Percentiles rank a stretch among this genome's conserved stretches.
These are phyloP conservation scores for Monosporascus ibericus DNA, from an alignment of 2,329 filamentous ascomycete species.

Conservation along the genomic window DNA sequence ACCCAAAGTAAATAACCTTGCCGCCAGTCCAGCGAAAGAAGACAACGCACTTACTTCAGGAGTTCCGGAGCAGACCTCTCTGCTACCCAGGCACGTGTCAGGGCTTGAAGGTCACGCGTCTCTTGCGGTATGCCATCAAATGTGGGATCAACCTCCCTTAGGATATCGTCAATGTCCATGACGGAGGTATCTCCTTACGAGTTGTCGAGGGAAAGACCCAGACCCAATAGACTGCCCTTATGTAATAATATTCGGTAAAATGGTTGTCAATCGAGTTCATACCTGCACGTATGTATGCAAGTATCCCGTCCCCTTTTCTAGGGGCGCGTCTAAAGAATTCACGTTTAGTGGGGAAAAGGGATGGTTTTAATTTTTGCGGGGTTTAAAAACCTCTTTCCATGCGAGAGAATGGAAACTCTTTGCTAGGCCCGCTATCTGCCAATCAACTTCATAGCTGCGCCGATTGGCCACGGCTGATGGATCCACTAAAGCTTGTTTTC, in stretches of 20 bases:
- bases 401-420: not conserved
- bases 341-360: not conserved
- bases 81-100: conserved; percentile 89
- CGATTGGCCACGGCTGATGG: not conserved
- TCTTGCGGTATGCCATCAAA: conserved; percentile 48
- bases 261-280: no score
- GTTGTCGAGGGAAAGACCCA: not conserved
- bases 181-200: not conserved
- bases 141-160: conserved; percentile 63
- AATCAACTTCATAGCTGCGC: no score
- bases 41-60: conserved; percentile 54
- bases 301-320: not conserved
- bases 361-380: not conserved
- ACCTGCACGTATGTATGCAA: no score
- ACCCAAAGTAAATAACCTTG: conserved; percentile 5
- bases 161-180: conserved; percentile 79
- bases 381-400: not conserved
- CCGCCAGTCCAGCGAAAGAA: not conserved
- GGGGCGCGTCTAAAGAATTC: not conserved
- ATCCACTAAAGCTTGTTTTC: not conserved
- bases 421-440: no score
- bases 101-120: conserved; percentile 73
- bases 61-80: conserved; percentile 87
- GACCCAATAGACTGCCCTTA: no score
- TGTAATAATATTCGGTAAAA: no score